Evolutionary conservation across 768 basidiomycete genomes (phyloP).

Genomic region (Boletus fagicola): DNA sequence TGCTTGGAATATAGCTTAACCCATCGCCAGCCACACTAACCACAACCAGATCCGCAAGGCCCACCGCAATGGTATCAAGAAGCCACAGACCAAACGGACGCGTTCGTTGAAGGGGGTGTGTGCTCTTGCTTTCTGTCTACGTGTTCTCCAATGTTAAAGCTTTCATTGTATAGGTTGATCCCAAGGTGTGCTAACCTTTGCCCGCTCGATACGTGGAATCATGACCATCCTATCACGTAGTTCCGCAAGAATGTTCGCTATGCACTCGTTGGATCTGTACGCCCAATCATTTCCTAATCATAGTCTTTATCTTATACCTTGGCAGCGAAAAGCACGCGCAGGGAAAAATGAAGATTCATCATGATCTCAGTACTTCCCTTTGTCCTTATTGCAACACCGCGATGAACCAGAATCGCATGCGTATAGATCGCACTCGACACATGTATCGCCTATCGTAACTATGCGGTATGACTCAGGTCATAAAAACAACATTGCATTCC

Average conservation of each 20-base stretch:
- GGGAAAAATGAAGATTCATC: conserved; percentile 55
- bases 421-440: conserved; percentile 13
- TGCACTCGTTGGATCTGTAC: conserved; percentile 73
- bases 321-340: conserved; percentile 63
- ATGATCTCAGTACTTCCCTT: conserved; percentile 17
- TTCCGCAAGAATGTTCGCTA: conserved; percentile 82
- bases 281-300: conserved; percentile 25
- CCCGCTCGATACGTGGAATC: not conserved
- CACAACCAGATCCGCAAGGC: conserved; percentile 98
- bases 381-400: not conserved
- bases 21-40: conserved; percentile 68
- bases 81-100: conserved; percentile 67
- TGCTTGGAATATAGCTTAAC: conserved; percentile 15
- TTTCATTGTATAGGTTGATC: conserved; percentile 56
- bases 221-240: conserved; percentile 36
- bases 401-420: conserved; percentile 4
- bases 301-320: not conserved
- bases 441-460: conserved; percentile 25
- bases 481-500: conserved; percentile 10
- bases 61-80: conserved; percentile 96
- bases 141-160: not conserved
- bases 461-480: conserved; percentile 19
- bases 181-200: conserved; percentile 54
- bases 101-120: conserved; percentile 90
- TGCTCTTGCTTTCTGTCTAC: conserved; percentile 21